phyloP scores from a whole-genome alignment of 768 basidiomycete genomes.

The Tricholoma furcatifolium region DNA sequence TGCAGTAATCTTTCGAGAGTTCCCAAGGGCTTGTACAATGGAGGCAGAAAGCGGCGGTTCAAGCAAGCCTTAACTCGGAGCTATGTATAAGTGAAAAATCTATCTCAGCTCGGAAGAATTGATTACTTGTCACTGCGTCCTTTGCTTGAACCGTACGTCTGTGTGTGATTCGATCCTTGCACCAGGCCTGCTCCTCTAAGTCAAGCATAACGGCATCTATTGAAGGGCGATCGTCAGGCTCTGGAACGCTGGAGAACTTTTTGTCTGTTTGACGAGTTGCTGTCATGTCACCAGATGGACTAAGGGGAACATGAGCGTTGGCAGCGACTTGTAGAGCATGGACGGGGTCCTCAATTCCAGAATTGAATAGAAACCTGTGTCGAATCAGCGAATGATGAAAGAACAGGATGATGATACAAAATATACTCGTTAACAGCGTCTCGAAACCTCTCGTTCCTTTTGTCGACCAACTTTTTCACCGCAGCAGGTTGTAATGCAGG shows the following conservation, averaged over 20 bases:
- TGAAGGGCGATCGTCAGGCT: conserved; percentile 51
- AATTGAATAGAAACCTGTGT: conserved; percentile 54
- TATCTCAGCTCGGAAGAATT: not conserved
- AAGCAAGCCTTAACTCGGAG: conserved; percentile 44
- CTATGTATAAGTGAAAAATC: not conserved
- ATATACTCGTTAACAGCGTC: conserved; percentile 67
- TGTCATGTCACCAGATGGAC: conserved; percentile 35
- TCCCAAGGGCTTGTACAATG: conserved; percentile 53
- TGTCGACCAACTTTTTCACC: conserved; percentile 69
- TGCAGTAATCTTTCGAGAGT: conserved; percentile 57
- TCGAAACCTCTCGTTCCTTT: conserved; percentile 62
- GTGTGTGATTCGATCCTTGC: conserved; percentile 65
- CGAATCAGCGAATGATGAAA: not conserved
- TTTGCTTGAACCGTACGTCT: conserved; percentile 53
- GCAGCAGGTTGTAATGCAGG: conserved; percentile 52
- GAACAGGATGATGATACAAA: not conserved
- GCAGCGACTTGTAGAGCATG: conserved; percentile 64
- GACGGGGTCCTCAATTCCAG: conserved; percentile 57
- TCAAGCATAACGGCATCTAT: conserved; percentile 60
- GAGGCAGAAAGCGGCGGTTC: conserved; percentile 56
- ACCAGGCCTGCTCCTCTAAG: conserved; percentile 60
- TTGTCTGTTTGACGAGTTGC: conserved; percentile 6
- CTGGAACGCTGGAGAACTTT: conserved; percentile 30
- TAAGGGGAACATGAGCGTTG: conserved; percentile 67
- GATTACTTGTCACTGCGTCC: conserved; percentile 45